These are phyloP conservation scores for Ceraceosorus guamensis DNA, from an alignment of 1,284 basidiomycete species.

Conservation along the genomic window DNA sequence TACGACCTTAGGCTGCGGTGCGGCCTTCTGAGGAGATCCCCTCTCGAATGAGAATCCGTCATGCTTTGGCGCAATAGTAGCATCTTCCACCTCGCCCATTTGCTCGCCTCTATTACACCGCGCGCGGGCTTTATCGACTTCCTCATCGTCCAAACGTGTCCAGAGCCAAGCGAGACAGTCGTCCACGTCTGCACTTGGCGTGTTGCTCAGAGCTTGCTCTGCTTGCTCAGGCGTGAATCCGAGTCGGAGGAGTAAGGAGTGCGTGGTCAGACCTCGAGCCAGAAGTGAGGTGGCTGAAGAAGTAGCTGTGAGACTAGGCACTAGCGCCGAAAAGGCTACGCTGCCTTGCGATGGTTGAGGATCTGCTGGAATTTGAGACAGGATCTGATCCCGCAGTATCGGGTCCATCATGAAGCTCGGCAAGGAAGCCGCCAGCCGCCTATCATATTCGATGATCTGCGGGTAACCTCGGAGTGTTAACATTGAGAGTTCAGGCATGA, in stretches of 20 bases:
- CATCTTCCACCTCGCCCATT: constrained; percentile 27
- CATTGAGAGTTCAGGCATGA: background rate
- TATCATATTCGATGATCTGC: constrained; percentile 78
- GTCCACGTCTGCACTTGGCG: constrained; percentile 63
- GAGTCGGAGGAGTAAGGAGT: constrained; percentile 73
- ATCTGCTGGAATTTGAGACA: constrained; percentile 51
- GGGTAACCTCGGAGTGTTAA: too few species aligned
- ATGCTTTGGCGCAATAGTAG: constrained; percentile 27
- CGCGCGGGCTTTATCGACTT: constrained; percentile 56
- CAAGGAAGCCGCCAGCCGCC: constrained; percentile 64
- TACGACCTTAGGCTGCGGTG: background rate
- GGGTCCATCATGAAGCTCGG: constrained; percentile 63
- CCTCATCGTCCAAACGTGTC: constrained; percentile 53
- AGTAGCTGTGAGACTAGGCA: background rate
- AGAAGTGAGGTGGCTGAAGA: constrained; percentile 52
- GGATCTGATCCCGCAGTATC: constrained; percentile 57
- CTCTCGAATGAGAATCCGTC: constrained; percentile 29
- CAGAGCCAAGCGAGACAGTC: constrained; percentile 62
- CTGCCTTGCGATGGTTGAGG: background rate
- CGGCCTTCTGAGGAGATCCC: background rate
- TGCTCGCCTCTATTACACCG: constrained; percentile 12
- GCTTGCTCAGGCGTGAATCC: constrained; percentile 69
- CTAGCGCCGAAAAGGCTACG: background rate
- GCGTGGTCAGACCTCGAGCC: constrained; percentile 66
- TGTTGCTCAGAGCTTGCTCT: constrained; percentile 61